Conservation (phyloP, 768 basidiomycete genomes). For the Trametes gibbosa region DNA sequence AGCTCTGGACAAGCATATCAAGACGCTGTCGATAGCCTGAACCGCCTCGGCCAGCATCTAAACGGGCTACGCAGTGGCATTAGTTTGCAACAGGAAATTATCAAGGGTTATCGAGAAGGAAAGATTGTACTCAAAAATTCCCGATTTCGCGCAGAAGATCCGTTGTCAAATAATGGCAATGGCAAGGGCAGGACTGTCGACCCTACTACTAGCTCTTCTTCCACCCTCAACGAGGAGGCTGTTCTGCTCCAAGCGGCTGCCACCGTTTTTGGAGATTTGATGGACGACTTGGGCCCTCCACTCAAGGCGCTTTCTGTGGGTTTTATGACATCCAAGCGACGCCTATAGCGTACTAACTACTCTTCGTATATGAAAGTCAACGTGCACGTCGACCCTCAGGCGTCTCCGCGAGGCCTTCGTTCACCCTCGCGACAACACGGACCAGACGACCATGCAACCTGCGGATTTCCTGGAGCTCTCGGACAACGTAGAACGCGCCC, state of each 20-base stretch:
- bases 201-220: background rate
- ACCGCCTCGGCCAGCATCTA: constrained; percentile 89
- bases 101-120: constrained; percentile 54
- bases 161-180: background rate
- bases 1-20: constrained; percentile 64
- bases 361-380: constrained; percentile 40
- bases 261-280: constrained; percentile 71
- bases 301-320: constrained; percentile 70
- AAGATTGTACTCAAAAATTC: constrained; percentile 36
- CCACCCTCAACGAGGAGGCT: constrained; percentile 30
- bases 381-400: constrained; percentile 58
- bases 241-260: constrained; percentile 62
- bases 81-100: constrained; percentile 78
- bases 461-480: constrained; percentile 62
- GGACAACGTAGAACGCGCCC: constrained; percentile 63
- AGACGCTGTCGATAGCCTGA: constrained; percentile 83
- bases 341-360: background rate
- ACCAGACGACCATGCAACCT: constrained; percentile 8
- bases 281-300: constrained; percentile 79
- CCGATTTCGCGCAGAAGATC: background rate
- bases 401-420: constrained; percentile 67
- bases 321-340: background rate
- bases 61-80: constrained; percentile 86
- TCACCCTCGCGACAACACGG: constrained; percentile 32
- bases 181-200: constrained; percentile 24